Conservation (phyloP, 768 basidiomycete species). For the Leucocoprinus sp. region DNA sequence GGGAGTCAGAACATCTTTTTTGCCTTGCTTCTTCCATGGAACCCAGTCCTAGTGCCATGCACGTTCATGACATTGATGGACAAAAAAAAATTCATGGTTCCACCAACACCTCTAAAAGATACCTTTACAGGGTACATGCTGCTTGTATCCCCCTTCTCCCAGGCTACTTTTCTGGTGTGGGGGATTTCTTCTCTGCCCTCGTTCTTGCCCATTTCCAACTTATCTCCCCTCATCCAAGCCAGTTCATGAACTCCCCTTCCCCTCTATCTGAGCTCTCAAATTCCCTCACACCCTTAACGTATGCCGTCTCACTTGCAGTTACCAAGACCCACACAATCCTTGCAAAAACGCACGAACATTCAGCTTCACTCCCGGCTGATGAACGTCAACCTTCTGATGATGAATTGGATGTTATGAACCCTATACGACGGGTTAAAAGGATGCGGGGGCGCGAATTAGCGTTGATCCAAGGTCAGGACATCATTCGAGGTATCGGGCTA, state of each 20-base stretch:
- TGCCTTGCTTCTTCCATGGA: slow-evolving; percentile 63
- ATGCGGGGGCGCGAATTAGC: slow-evolving; percentile 85
- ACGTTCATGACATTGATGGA: neutral
- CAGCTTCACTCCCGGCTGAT: slow-evolving; percentile 48
- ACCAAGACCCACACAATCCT: slow-evolving; percentile 72
- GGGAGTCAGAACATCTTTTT: slow-evolving; percentile 48
- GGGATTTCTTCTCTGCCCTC: slow-evolving; percentile 93
- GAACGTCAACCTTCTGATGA: slow-evolving; percentile 64
- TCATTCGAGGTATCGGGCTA: slow-evolving; percentile 43
- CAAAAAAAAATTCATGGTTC: neutral
- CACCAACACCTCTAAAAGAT: neutral
- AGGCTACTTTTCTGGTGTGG: slow-evolving; percentile 95
- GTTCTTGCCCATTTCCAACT: slow-evolving; percentile 69
- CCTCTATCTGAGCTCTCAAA: slow-evolving; percentile 11
- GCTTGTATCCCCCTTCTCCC: slow-evolving; percentile 70
- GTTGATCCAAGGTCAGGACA: slow-evolving; percentile 68
- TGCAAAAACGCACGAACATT: slow-evolving; percentile 46
- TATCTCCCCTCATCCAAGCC: neutral
- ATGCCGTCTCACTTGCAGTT: slow-evolving; percentile 60
- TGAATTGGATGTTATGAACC: slow-evolving; percentile 60
- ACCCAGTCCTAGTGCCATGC: slow-evolving; percentile 2
- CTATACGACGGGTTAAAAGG: slow-evolving; percentile 55
- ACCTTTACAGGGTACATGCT: slow-evolving; percentile 47
- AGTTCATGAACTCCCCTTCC: neutral
- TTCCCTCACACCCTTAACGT: slow-evolving; percentile 34